A percentile compares a stretch with the other conserved stretches of the same genome.
These are phyloP conservation scores for Sporothrix pseudoabietina DNA, from an alignment of 2,329 filamentous ascomycete species.

Conservation along the genomic window DNA sequence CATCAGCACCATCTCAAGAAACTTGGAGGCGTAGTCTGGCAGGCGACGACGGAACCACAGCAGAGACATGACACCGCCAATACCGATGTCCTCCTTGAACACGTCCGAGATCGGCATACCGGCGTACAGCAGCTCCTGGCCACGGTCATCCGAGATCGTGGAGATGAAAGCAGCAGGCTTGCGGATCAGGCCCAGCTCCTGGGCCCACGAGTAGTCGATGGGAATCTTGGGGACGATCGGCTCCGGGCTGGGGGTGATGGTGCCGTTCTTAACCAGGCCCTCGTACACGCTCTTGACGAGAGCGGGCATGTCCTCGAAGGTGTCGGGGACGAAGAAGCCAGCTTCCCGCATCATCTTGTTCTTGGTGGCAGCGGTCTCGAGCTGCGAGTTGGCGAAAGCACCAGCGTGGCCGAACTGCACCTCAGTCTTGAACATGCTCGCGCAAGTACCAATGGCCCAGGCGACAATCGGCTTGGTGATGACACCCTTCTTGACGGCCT, in stretches of 20 bases:
- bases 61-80: slow-evolving; percentile 99
- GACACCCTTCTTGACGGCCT: slow-evolving; percentile 88
- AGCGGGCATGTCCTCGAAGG: slow-evolving; percentile 90
- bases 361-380: slow-evolving; percentile 95
- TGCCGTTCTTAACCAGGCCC: slow-evolving; percentile 80
- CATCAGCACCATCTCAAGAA: slow-evolving; percentile 99
- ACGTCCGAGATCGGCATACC: slow-evolving; percentile 99
- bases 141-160: slow-evolving; percentile 99
- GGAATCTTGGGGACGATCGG: slow-evolving; percentile 97
- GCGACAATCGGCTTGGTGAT: slow-evolving; percentile 99
- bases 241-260: slow-evolving; percentile 83
- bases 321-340: slow-evolving; percentile 90
- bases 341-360: slow-evolving; percentile 96
- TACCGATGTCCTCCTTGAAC: slow-evolving; percentile 97
- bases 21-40: slow-evolving; percentile 94
- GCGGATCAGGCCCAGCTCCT: slow-evolving; percentile 98
- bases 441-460: slow-evolving; percentile 99
- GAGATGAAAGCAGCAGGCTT: slow-evolving; percentile 99
- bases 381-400: slow-evolving; percentile 98
- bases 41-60: slow-evolving; percentile 99
- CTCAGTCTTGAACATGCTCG: slow-evolving; percentile 99
- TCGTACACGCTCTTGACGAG: slow-evolving; percentile 82
- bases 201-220: slow-evolving; percentile 99
- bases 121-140: slow-evolving; percentile 96
- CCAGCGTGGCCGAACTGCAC: slow-evolving; percentile 99